Evolutionary conservation across 257 asterid species (phyloP), one percentile per base, ranked within the genome.

Genomic region (Marsdenia floribunda): DNA sequence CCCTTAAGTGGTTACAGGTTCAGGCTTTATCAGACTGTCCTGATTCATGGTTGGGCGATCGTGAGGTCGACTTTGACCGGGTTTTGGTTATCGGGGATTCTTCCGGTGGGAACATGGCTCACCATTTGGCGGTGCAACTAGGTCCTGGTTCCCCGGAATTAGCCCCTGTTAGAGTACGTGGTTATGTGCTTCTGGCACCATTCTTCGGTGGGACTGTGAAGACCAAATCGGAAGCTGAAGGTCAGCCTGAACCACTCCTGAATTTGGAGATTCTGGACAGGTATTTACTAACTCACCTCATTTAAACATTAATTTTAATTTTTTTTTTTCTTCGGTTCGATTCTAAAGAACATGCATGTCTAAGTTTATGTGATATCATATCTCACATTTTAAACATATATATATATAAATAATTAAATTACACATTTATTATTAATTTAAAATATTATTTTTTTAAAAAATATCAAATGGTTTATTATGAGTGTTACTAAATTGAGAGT

Each of bases 101-200:
- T 2, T 91, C 97, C 38, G 98, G 98, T 26, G 98, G 97, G 67
- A 93, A 83, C 82, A 57, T 93, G 74, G 97, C 97, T 49, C 98
- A 93, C 81, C 98, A 93, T 59, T 77, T 91, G 82, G 94, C 97
- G 54, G 88, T 90, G 75, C 84, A 86, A 84, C 84, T 93, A 58
- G 78, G 93, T 0, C 82, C 81, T 5, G 91, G 90, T 0, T 90
- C 97, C 8, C 86, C 83, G 54, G 89, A 54, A 5, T 4, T 93
- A 78, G 76, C 74, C 0, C 97, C 97, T 72, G 83, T 93, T 12
- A 57, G 91, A 46, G 90, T 93, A 1, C 77, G 96, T 60, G 98
- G 98, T 0, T 90, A 88, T 70, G 91, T 91, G 61, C 78, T 93
- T 77, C 77, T 93, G 93, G 92, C 96, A 21, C 98, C 97, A 66